phyloP scores from a whole-genome alignment of 2,329 filamentous ascomycete genomes.

The Aureobasidium mangrovei region DNA sequence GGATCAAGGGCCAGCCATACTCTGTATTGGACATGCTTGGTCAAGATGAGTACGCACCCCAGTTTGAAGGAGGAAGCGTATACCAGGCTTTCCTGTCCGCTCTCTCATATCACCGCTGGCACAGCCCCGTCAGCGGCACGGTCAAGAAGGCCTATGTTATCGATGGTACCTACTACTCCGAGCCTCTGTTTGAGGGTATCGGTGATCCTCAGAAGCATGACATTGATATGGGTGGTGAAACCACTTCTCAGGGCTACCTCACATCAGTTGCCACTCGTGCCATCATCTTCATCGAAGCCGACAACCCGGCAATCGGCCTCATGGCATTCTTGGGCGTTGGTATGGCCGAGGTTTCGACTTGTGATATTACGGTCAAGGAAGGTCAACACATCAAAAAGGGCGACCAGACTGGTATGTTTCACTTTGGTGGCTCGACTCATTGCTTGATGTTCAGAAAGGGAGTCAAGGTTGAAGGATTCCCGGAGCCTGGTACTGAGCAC shows the following conservation, averaged over 20 bases:
- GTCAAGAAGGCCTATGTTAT: slow-evolving; percentile 49
- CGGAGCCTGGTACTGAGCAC: slow-evolving; percentile 23
- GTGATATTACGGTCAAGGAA: slow-evolving; percentile 59
- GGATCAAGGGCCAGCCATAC: slow-evolving; percentile 62
- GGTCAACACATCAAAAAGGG: slow-evolving; percentile 61
- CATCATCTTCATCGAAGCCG: slow-evolving; percentile 61
- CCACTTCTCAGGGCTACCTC: slow-evolving; percentile 52
- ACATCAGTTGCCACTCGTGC: slow-evolving; percentile 59
- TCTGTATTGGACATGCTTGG: slow-evolving; percentile 42
- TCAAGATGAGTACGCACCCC: slow-evolving; percentile 42
- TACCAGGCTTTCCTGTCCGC: slow-evolving; percentile 64
- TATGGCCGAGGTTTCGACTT: slow-evolving; percentile 67
- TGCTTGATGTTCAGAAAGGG: slow-evolving; percentile 57
- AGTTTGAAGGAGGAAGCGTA: slow-evolving; percentile 56
- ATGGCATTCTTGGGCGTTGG: slow-evolving; percentile 64
- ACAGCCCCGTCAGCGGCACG: slow-evolving; percentile 56
- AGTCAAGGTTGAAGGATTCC: slow-evolving; percentile 36
- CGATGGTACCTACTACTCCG: slow-evolving; percentile 61
- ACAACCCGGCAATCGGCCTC: slow-evolving; percentile 57
- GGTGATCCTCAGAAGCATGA: slow-evolving; percentile 28
- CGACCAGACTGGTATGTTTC: slow-evolving; percentile 68
- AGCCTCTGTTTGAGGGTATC: slow-evolving; percentile 45
- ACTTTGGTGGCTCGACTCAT: slow-evolving; percentile 66
- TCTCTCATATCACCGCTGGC: slow-evolving; percentile 64
- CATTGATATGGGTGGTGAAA: slow-evolving; percentile 38